Base-by-base conservation (phyloP, 1,284 basidiomycete genomes). In the Cutaneotrichosporon sp. region DNA sequence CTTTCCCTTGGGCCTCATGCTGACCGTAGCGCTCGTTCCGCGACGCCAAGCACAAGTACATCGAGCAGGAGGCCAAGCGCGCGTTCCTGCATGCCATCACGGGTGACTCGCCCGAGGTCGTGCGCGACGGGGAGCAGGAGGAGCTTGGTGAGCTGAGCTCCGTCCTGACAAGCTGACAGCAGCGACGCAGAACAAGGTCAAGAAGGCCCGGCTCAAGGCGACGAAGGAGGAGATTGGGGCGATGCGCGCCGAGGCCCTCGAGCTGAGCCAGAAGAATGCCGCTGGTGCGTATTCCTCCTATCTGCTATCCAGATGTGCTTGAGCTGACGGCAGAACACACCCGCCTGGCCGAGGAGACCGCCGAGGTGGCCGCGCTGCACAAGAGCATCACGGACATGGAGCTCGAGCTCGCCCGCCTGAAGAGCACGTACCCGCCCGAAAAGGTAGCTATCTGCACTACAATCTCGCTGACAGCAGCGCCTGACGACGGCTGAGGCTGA, bases 31-130 rank as follows among this genome's bases (percentile, higher is more conserved):
- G 87, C 4, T 89, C 87, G 72, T 83, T 93, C 45, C 83, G 89
- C n/a, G 88, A 89, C 68, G 84, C 92, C 25, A 93, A 93, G 76
- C 91, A 90, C 71, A 88, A 89, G 65, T 92, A 90, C 70, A 81
- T 92, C 24, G 90, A 93, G 70, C 89, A 91, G 76, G 90, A 91
- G 68, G 89, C 91, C 4, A 93, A 93, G 74, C 86, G 90, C 66
- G 87, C 88, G 75, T 93, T 92, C 72, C 83, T 92, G 70, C 88
- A 88, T 72, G 87, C 86, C 0, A 91, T 93, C 67, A 88, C 92
- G 54, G 89, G 87, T 2, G 78, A 90, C 64, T 88, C 91, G 62
- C 89, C 89, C 0, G 87, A 87, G 4, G 84, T 86, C 54, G 86
- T 91, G 36, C 87, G 86, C 3, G 85, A 85, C 8, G 87, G 88